Percentiles rank a stretch among this genome's conserved stretches.
phyloP scores from a whole-genome alignment of 2,329 filamentous ascomycete species.

The Dothidotthia symphoricarpi region DNA sequence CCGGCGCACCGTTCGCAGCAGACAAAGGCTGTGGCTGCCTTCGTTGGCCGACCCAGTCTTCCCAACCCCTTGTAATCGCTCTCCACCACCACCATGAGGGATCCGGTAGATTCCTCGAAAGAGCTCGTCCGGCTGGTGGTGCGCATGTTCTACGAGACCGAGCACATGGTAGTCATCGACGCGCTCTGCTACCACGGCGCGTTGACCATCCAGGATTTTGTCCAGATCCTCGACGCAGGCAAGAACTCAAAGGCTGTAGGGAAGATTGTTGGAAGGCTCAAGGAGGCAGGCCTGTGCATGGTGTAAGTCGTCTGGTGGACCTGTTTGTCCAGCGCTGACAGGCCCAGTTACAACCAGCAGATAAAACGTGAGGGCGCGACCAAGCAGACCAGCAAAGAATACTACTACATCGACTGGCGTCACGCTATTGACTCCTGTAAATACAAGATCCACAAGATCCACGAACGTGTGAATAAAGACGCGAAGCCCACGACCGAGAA shows the following conservation, averaged over 20 bases:
- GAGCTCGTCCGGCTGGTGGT: slow-evolving; percentile 82
- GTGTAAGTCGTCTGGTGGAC: slow-evolving; percentile 56
- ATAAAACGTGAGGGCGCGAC: slow-evolving; percentile 79
- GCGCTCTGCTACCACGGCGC: slow-evolving; percentile 73
- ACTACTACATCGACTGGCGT: slow-evolving; percentile 96
- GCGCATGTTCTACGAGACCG: slow-evolving; percentile 82
- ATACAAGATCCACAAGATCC: slow-evolving; percentile 84
- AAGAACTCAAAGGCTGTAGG: slow-evolving; percentile 91
- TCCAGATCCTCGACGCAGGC: slow-evolving; percentile 68
- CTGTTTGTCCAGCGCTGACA: slow-evolving; percentile 13
- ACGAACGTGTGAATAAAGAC: slow-evolving; percentile 82
- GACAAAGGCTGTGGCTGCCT: slow-evolving; percentile 5
- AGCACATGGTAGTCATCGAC: slow-evolving; percentile 79
- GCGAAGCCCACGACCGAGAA: slow-evolving; percentile 76
- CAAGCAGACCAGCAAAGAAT: slow-evolving; percentile 80
- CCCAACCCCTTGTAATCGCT: neutral
- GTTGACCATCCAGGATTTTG: slow-evolving; percentile 84
- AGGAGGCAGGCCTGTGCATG: slow-evolving; percentile 80
- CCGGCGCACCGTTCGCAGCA: slow-evolving; percentile 7
- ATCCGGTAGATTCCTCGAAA: slow-evolving; percentile 64
- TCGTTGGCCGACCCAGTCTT: too few species aligned
- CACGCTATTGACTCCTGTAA: slow-evolving; percentile 95
- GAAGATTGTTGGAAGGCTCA: slow-evolving; percentile 80
- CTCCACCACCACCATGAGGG: slow-evolving; percentile 41
- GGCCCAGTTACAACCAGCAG: slow-evolving; percentile 63